Evolutionary conservation across 2,329 filamentous ascomycete genomes (phyloP).

Genomic region (Aspergillus pseudoglaucus): DNA sequence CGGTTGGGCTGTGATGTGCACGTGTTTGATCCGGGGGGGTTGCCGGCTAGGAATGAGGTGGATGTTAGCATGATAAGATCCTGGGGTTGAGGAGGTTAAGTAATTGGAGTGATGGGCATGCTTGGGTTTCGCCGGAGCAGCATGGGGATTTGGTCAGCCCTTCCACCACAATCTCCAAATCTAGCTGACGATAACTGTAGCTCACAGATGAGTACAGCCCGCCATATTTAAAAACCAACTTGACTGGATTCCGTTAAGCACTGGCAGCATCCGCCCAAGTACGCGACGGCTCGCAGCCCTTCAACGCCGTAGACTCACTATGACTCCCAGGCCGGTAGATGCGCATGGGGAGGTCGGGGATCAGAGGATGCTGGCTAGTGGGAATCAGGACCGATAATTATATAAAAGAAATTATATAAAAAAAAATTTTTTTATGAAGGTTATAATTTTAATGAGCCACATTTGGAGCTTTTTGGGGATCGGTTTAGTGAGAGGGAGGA

Average conservation of each 20-base stretch:
- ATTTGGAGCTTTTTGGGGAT: slow-evolving; percentile 56
- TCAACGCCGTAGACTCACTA: slow-evolving; percentile 62
- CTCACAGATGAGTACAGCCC: slow-evolving; percentile 35
- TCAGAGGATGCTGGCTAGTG: slow-evolving; percentile 49
- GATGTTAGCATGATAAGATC: slow-evolving; percentile 55
- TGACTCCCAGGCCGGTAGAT: slow-evolving; percentile 62
- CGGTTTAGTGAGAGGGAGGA: slow-evolving; percentile 54
- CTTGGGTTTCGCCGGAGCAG: slow-evolving; percentile 62
- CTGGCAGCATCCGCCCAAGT: slow-evolving; percentile 60
- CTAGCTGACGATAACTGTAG: too few relatives aligned
- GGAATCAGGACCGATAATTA: slow-evolving; percentile 56
- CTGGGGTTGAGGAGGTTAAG: slow-evolving; percentile 57
- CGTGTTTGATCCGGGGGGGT: slow-evolving; percentile 51
- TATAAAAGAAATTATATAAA: slow-evolving; percentile 67
- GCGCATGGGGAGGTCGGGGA: slow-evolving; percentile 50
- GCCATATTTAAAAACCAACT: slow-evolving; percentile 65
- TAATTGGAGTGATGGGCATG: slow-evolving; percentile 59
- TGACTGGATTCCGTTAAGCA: slow-evolving; percentile 61
- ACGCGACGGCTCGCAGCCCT: slow-evolving; percentile 58
- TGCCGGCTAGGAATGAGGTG: slow-evolving; percentile 59
- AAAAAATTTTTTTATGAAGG: slow-evolving; percentile 65
- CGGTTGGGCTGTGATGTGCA: slow-evolving; percentile 62
- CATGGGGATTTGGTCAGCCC: slow-evolving; percentile 54
- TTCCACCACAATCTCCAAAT: neutral
- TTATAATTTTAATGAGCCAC: slow-evolving; percentile 57